These are phyloP conservation scores for Isoetes taiwanensis DNA, from an alignment of 75 land plant species.

Conservation along the genomic window DNA sequence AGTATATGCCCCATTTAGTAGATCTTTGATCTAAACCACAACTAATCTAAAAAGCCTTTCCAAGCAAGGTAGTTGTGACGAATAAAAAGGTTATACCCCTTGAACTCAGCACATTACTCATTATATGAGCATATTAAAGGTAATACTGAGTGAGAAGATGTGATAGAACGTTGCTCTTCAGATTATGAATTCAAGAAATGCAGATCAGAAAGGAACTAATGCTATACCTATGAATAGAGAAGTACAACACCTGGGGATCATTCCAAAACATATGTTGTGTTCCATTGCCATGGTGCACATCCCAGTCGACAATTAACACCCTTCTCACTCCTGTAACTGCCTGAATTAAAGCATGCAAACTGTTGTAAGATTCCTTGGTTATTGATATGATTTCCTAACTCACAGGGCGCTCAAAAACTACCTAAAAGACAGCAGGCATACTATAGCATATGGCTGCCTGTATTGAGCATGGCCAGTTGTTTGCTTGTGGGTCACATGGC, in stretches of 20 bases:
- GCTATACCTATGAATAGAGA: conserved; percentile 78
- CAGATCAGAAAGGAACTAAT: neutral
- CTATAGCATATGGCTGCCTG: too few species aligned
- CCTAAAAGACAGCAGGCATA: too few species aligned
- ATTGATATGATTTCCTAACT: too few species aligned
- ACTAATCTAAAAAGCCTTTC: too few species aligned
- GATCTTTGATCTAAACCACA: too few species aligned
- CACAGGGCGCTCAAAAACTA: too few species aligned
- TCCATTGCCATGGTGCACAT: conserved; percentile 94
- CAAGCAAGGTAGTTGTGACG: too few species aligned
- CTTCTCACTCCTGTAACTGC: conserved; percentile 48
- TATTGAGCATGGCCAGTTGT: too few species aligned
- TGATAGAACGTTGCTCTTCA: neutral
- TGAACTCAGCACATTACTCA: neutral
- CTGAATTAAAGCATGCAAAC: conserved; percentile 22
- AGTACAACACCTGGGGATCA: conserved; percentile 72
- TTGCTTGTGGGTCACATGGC: too few species aligned
- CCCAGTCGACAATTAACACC: conserved; percentile 71
- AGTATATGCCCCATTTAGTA: too few species aligned
- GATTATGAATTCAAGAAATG: neutral
- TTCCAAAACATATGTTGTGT: conserved; percentile 85
- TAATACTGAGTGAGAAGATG: neutral
- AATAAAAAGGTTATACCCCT: neutral
- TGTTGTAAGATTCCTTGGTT: too few species aligned
- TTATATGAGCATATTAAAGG: neutral